Evolutionary conservation across 805 yeast species (phyloP).

Genomic region (Hanseniaspora thailandica): DNA sequence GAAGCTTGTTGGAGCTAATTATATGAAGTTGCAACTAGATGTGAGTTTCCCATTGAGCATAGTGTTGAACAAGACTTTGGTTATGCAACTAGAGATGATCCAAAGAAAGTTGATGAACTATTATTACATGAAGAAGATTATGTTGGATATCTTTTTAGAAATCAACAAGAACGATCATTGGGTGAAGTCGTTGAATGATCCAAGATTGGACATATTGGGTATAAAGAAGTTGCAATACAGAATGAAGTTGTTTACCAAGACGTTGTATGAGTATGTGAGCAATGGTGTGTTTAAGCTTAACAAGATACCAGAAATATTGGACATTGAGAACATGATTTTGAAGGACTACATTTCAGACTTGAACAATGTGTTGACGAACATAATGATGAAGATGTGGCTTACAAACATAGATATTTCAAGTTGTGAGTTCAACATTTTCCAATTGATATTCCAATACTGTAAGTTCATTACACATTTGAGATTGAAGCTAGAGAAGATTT

Average conservation of each 20-base stretch:
- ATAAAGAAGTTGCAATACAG: slow-evolving; percentile 43
- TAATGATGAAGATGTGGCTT: slow-evolving; percentile 24
- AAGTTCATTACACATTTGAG: slow-evolving; percentile 28
- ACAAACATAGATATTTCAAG: slow-evolving; percentile 20
- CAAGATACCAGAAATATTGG: slow-evolving; percentile 2
- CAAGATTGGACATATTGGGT: slow-evolving; percentile 34
- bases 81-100: slow-evolving; percentile 67
- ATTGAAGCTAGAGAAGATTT: slow-evolving; percentile 33
- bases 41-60: slow-evolving; percentile 82
- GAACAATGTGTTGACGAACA: slow-evolving; percentile 23
- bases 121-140: slow-evolving; percentile 47
- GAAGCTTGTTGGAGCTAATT: slow-evolving; percentile 37
- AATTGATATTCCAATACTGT: slow-evolving; percentile 26
- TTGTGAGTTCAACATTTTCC: slow-evolving; percentile 26
- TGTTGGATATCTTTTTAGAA: slow-evolving; percentile 63
- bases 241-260: slow-evolving; percentile 24
- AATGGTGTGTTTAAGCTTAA: slow-evolving; percentile 1
- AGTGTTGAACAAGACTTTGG: slow-evolving; percentile 54
- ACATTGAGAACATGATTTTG: slow-evolving; percentile 11
- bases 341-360: slow-evolving; percentile 16
- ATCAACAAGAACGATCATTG: slow-evolving; percentile 55
- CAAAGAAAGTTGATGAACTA: slow-evolving; percentile 59
- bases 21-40: slow-evolving; percentile 43
- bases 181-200: slow-evolving; percentile 30
- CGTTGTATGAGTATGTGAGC: slow-evolving; percentile 3